phyloP scores from a whole-genome alignment of 73 alveolate species.

The Paramecium tetraurelia region DNA sequence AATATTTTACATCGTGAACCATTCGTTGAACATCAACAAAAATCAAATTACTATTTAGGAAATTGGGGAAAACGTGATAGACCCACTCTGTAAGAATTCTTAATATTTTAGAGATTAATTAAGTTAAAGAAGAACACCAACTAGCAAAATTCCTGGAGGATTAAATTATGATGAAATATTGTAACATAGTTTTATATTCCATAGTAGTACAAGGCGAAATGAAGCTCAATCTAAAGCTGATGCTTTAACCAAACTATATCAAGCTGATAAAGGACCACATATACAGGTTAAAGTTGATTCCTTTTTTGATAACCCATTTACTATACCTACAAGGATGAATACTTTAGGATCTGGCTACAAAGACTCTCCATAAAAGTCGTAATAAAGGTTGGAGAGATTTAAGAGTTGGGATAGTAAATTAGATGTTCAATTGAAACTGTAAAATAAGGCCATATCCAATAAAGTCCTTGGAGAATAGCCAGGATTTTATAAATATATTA shows the following conservation, averaged over 20 bases:
- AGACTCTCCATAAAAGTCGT: not conserved
- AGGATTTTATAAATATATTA: not conserved
- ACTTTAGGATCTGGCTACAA: not conserved
- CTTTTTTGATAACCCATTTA: not conserved
- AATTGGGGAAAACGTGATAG: not conserved
- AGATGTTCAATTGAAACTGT: not conserved
- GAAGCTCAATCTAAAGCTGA: not conserved
- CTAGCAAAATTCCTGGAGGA: not conserved
- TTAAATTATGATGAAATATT: slow-evolving; percentile 32
- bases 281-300: not conserved
- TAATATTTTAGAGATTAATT: not conserved
- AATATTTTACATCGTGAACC: not conserved
- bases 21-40: not conserved
- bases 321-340: not conserved
- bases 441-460: not conserved
- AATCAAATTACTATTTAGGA: not conserved
- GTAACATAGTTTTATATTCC: not conserved
- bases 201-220: not conserved
- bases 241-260: not conserved
- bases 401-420: not conserved
- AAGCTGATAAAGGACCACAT: not conserved
- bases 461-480: not conserved
- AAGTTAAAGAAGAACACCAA: not conserved
- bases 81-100: not conserved
- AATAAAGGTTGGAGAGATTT: not conserved